phyloP scores from a whole-genome alignment of 495 filamentous ascomycete genomes.

The Aspergillus baeticus region DNA sequence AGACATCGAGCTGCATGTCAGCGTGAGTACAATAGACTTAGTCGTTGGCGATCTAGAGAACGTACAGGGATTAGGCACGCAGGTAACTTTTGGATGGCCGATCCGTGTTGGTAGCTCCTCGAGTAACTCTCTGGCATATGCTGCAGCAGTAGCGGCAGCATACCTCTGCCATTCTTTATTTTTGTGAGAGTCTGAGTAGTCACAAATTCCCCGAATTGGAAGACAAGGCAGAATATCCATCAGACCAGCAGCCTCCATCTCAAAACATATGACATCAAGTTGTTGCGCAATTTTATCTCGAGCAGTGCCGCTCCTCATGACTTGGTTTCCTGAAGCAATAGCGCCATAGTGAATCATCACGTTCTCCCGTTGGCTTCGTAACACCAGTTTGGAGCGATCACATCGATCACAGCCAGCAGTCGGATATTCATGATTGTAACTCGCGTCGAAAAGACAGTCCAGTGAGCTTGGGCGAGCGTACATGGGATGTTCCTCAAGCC shows the following conservation, averaged over 20 bases:
- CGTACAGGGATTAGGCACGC: no score
- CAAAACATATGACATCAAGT: constrained; percentile 38
- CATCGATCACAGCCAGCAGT: not conserved
- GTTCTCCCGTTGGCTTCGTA: not conserved
- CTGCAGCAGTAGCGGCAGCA: constrained; percentile 28
- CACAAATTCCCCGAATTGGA: constrained; percentile 33
- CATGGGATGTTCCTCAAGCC: constrained; percentile 3
- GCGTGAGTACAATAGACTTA: not conserved
- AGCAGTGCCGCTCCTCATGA: constrained; percentile 31
- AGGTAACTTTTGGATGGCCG: no score
- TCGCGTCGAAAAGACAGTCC: constrained; percentile 21
- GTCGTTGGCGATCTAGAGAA: no score
- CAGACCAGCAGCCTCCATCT: constrained; percentile 49
- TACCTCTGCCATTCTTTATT: constrained; percentile 32
- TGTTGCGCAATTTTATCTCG: constrained; percentile 27
- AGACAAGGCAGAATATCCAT: constrained; percentile 31
- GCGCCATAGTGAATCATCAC: constrained; percentile 38
- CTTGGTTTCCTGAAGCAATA: constrained; percentile 40
- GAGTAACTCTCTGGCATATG: constrained; percentile 30
- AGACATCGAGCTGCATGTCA: not conserved
- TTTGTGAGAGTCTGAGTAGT: constrained; percentile 41
- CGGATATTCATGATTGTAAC: constrained; percentile 13
- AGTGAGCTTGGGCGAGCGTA: constrained; percentile 14
- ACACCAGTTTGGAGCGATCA: not conserved
- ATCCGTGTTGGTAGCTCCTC: constrained; percentile 17